Percentiles rank a stretch among this genome's conserved stretches.
Conservation (phyloP, 2,329 filamentous ascomycete species). For the Diaporthe citriasiana region DNA sequence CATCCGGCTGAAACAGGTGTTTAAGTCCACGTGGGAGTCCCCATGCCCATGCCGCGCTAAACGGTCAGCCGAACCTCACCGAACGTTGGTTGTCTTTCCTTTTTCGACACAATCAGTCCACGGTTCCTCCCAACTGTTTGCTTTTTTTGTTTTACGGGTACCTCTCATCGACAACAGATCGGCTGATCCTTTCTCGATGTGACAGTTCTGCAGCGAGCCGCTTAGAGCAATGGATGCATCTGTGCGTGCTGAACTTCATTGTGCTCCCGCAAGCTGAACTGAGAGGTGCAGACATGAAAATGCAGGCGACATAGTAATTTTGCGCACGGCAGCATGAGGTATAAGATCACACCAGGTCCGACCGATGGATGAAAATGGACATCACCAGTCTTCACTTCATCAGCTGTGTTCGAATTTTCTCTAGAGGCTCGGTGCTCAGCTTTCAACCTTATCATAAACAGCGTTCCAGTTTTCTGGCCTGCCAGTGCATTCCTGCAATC, state of each 20-base stretch:
- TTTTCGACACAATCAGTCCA: neutral
- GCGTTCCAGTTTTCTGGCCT: neutral
- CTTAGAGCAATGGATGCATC: neutral
- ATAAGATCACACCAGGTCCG: neutral
- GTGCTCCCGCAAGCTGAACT: neutral
- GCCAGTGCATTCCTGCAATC: neutral
- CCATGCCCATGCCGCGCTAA: constrained; percentile 1
- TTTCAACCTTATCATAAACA: neutral
- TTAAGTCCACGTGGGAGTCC: constrained; percentile 11
- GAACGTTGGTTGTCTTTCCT: neutral
- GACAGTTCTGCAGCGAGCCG: neutral
- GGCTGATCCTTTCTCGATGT: constrained; percentile 10
- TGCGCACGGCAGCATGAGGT: neutral
- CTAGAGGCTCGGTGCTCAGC: neutral
- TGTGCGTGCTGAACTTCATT: neutral
- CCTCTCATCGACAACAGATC: neutral
- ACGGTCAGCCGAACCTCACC: neutral
- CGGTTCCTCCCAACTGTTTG: neutral
- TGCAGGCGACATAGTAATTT: neutral
- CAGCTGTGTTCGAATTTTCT: too few relatives aligned
- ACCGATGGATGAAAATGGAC: neutral
- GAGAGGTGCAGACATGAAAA: neutral
- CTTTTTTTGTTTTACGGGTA: neutral
- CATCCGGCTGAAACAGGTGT: constrained; percentile 27
- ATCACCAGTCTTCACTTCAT: neutral